Evolutionary conservation across 345 rosid genomes (phyloP), one percentile per base, ranked within the genome.

Genomic region (Clausena lansium): DNA sequence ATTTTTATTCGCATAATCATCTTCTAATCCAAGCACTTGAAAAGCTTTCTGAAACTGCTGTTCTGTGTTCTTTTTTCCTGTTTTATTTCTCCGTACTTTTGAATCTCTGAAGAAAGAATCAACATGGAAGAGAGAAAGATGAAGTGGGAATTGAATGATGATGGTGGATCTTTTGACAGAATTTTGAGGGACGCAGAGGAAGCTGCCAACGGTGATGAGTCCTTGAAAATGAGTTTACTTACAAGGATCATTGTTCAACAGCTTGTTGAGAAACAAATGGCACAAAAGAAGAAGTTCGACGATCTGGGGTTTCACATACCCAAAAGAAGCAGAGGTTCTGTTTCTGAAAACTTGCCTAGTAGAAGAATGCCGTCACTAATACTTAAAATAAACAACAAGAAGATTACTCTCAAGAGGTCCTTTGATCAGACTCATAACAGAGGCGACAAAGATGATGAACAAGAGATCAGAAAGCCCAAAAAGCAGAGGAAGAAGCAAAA

Each of bases 361-460:
- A 41, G 14, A 41, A 39, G 10, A 39, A 41, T 41, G 47, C 0
- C 14, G 14, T 41, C 47, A 10, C 45, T 39, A 39, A 2, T 39
- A 9, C 45, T 39, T 41, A 41, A 41, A 41, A 10, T 41, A 6
- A 55, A 55, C 59, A 17, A 22, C 3, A 55, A 55, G 9, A 55
- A 5, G 59, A 55, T 55, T 55, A 55, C 59, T 55, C 10, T 20
- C 9, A 55, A 55, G 36, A 62, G 66, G 32, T 36, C 35, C 35
- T 73, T 36, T 60, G 30, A 82, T 32, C 58, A 57, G 33, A 6
- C 77, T 67, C 24, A 75, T 60, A 47, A 71, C 50, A 69, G 47
- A 28, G 28, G 80, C 81, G 45, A 83, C 20, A 27, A 83, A 77
- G 76, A 83, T 79, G 41, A 79, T 54, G 45, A 41, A 41, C 2